These are phyloP conservation scores for Penicillium argentinense DNA, from an alignment of 495 filamentous ascomycete species.

Conservation along the genomic window DNA sequence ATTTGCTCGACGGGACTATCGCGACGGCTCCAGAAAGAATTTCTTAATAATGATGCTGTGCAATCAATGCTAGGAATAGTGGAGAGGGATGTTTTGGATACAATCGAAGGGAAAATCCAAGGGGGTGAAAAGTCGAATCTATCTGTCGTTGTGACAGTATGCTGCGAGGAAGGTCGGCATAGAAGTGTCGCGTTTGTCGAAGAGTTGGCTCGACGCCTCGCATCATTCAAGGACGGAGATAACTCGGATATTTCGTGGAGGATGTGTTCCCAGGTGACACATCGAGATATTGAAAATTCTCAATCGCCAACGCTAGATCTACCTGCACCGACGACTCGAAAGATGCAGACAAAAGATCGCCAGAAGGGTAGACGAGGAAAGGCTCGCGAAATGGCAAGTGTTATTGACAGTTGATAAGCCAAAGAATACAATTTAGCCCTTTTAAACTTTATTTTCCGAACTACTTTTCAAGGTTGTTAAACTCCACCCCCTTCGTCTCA, in stretches of 20 bases:
- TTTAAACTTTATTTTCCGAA: no score
- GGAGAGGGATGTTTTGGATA: not conserved
- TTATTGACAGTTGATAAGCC: no score
- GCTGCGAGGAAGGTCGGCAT: conserved; percentile 19
- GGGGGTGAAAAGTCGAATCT: not conserved
- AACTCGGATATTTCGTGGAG: not conserved
- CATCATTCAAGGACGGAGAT: conserved; percentile 1
- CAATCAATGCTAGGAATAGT: conserved; percentile 1
- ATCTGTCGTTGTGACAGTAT: conserved; percentile 13
- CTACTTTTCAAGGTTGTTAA: no score
- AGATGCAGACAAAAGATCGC: no score
- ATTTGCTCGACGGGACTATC: conserved; percentile 7
- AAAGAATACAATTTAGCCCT: no score
- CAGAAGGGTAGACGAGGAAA: no score
- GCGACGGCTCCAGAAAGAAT: conserved; percentile 12
- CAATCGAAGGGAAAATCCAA: not conserved
- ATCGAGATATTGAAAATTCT: conserved; percentile 6
- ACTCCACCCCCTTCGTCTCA: no score
- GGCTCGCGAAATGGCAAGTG: no score
- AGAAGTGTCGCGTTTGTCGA: conserved; percentile 21
- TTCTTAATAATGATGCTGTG: conserved; percentile 10
- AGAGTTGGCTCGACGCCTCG: conserved; percentile 11
- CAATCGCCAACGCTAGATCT: no score
- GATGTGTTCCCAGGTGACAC: not conserved
- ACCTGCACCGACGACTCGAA: no score